phyloP scores from a whole-genome alignment of 2,329 filamentous ascomycete species.

The Trichophyton verrucosum region DNA sequence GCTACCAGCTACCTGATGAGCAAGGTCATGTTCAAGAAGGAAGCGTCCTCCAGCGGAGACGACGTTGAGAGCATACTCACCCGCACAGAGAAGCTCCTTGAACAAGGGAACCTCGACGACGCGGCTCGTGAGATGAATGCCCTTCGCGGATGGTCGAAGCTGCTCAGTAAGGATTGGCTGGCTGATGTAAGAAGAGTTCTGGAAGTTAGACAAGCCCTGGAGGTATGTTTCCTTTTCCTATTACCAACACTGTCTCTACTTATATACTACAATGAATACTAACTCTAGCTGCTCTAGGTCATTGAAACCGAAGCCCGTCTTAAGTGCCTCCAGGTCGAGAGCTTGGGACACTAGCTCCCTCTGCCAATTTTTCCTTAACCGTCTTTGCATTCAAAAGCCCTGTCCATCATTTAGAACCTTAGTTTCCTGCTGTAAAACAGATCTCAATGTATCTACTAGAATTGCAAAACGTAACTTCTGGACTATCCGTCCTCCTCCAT shows the following conservation, averaged over 20 bases:
- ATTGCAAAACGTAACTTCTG: background rate
- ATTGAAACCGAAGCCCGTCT: slow-evolving; percentile 83
- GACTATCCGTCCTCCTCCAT: background rate
- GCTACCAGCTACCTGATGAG: slow-evolving; percentile 80
- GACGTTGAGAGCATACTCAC: slow-evolving; percentile 92
- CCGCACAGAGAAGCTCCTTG: slow-evolving; percentile 75
- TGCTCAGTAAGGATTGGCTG: slow-evolving; percentile 87
- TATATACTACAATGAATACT: slow-evolving; percentile 4
- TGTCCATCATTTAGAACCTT: slow-evolving; percentile 16
- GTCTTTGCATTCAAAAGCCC: slow-evolving; percentile 21
- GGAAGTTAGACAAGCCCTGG: slow-evolving; percentile 90
- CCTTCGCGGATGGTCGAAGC: slow-evolving; percentile 87
- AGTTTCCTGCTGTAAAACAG: slow-evolving; percentile 7
- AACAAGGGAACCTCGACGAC: slow-evolving; percentile 83
- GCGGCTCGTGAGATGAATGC: slow-evolving; percentile 93
- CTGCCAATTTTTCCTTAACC: slow-evolving; percentile 18
- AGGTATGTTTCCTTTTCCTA: slow-evolving; percentile 46
- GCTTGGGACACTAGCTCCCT: background rate
- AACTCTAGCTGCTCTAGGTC: slow-evolving; percentile 41
- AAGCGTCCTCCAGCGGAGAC: slow-evolving; percentile 65
- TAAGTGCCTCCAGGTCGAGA: slow-evolving; percentile 76
- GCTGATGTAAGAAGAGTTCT: slow-evolving; percentile 79
- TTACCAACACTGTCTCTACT: background rate
- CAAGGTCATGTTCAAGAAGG: slow-evolving; percentile 94
- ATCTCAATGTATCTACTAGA: slow-evolving; percentile 5